Evolutionary conservation across 768 basidiomycete species (phyloP).

Genomic region (Strobilomyces confusus): DNA sequence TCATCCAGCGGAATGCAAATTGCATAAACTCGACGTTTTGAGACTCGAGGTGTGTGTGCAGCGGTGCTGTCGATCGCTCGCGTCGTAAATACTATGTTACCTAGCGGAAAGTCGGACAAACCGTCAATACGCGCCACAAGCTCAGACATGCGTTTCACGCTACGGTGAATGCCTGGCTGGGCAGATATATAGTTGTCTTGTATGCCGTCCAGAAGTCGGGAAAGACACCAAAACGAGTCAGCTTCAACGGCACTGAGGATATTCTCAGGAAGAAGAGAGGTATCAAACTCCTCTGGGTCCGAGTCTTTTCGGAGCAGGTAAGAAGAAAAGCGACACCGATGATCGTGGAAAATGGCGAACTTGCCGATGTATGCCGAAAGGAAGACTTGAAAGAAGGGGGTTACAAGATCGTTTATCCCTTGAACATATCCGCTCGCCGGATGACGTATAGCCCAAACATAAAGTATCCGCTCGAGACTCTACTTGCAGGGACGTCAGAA

Average conservation of each 20-base stretch:
- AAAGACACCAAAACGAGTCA: slow-evolving; percentile 98
- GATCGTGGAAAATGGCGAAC: slow-evolving; percentile 16
- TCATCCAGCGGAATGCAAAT: slow-evolving; percentile 99
- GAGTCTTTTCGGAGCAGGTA: slow-evolving; percentile 53
- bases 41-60: slow-evolving; percentile 79
- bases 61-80: slow-evolving; percentile 52
- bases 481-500: slow-evolving; percentile 35
- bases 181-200: slow-evolving; percentile 98
- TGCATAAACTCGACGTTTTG: slow-evolving; percentile 99
- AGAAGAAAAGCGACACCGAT: neutral
- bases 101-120: slow-evolving; percentile 31
- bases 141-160: slow-evolving; percentile 91
- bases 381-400: slow-evolving; percentile 97
- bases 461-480: slow-evolving; percentile 92
- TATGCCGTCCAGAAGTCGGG: slow-evolving; percentile 91
- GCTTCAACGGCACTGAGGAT: slow-evolving; percentile 88
- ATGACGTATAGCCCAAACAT: slow-evolving; percentile 99
- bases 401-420: slow-evolving; percentile 97
- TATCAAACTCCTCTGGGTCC: slow-evolving; percentile 88
- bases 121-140: slow-evolving; percentile 88
- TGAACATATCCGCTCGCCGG: slow-evolving; percentile 99
- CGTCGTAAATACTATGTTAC: neutral
- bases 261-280: slow-evolving; percentile 61
- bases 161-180: slow-evolving; percentile 94
- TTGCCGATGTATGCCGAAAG: slow-evolving; percentile 90